phyloP scores from a whole-genome alignment of 31 red algal species.

The Odonthalia washingtoniensis region DNA sequence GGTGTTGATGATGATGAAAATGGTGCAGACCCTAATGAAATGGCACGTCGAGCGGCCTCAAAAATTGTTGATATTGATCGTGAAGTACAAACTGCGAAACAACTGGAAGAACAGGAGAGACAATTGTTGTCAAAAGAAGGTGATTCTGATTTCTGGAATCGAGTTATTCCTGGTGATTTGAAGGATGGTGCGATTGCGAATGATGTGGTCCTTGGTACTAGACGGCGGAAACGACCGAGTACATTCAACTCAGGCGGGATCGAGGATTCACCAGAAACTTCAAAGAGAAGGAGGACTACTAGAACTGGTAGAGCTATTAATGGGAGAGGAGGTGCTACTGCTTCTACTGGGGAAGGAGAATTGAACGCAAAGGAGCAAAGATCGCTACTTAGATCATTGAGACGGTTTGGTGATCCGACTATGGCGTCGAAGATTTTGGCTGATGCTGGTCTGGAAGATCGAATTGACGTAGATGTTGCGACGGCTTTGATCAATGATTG shows the following conservation, averaged over 20 bases:
- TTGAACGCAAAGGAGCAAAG: constrained; percentile 73
- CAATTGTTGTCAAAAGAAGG: constrained; percentile 64
- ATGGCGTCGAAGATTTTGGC: constrained; percentile 53
- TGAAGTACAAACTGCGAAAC: constrained; percentile 45
- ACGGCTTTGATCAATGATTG: constrained; percentile 53
- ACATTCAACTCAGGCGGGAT: constrained; percentile 56
- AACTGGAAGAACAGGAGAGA: constrained; percentile 59
- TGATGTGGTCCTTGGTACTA: constrained; percentile 72
- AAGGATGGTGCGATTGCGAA: constrained; percentile 74
- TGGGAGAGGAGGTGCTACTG: no score
- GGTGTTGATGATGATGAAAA: constrained; percentile 67
- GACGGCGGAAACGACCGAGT: constrained; percentile 72
- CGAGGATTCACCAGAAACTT: constrained; percentile 54
- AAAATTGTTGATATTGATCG: constrained; percentile 52
- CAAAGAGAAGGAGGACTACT: constrained; percentile 52
- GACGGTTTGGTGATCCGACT: constrained; percentile 80
- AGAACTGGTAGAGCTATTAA: constrained; percentile 47
- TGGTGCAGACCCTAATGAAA: constrained; percentile 41
- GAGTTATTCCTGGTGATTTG: constrained; percentile 87
- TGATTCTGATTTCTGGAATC: constrained; percentile 90
- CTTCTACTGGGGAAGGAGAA: constrained; percentile 50
- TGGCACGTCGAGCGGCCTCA: constrained; percentile 61
- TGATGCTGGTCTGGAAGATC: constrained; percentile 82
- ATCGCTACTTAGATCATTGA: constrained; percentile 66
- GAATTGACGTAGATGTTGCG: constrained; percentile 67